phyloP scores from a whole-genome alignment of 2,329 filamentous ascomycete genomes.

The Apiospora marii region DNA sequence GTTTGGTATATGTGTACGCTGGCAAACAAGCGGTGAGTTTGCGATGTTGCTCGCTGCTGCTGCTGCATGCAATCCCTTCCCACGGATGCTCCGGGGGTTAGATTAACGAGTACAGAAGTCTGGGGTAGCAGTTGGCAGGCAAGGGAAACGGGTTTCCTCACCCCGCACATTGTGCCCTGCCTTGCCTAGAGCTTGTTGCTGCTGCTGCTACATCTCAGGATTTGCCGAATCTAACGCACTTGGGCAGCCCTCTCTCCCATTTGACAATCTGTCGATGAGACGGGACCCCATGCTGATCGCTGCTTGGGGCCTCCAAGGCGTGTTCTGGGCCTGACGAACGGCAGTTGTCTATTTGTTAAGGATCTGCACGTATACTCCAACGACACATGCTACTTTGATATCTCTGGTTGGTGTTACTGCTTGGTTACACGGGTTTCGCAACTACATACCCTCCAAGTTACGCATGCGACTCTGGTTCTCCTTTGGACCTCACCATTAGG shows the following conservation, averaged over 20 bases:
- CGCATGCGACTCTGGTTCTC: neutral
- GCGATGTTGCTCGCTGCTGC: neutral
- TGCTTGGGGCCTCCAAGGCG: neutral
- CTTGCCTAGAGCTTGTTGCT: neutral
- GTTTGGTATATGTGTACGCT: neutral
- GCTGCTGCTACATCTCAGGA: neutral
- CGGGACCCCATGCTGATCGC: neutral
- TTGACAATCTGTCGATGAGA: neutral
- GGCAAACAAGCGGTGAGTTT: conserved; percentile 13
- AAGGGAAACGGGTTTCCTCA: neutral
- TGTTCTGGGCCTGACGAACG: neutral
- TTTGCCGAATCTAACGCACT: neutral
- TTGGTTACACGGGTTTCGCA: neutral
- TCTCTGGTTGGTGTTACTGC: neutral
- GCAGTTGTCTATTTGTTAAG: neutral
- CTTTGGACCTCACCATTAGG: no score
- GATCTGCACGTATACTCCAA: neutral
- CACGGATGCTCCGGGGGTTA: neutral
- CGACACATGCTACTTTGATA: neutral
- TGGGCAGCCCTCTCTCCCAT: neutral
- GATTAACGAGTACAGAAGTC: neutral
- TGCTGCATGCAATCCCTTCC: neutral
- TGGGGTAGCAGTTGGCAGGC: conserved; percentile 1
- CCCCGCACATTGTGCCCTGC: neutral
- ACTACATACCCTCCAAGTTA: neutral